Conservation (phyloP, 208 protist genomes). For the Trypanosoma avium region DNA sequence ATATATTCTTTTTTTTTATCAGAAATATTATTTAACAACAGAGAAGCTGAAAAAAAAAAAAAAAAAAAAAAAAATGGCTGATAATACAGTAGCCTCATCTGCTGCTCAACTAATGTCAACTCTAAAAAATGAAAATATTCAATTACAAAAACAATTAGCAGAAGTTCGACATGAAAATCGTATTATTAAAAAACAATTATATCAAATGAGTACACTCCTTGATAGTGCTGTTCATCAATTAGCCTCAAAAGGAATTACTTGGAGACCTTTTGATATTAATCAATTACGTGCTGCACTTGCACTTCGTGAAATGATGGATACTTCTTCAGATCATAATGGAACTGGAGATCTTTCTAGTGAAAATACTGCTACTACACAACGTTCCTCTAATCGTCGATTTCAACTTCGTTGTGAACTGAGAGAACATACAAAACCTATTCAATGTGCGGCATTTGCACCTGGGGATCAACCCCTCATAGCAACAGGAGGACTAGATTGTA, state of each 20-base stretch:
- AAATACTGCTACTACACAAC: slow-evolving; percentile 10
- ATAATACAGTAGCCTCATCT: slow-evolving; percentile 19
- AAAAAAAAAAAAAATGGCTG: slow-evolving; percentile 16
- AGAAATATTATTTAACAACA: not conserved
- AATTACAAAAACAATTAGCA: slow-evolving; percentile 64
- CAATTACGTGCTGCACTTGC: slow-evolving; percentile 60
- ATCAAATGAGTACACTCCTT: slow-evolving; percentile 72
- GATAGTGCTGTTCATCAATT: slow-evolving; percentile 88
- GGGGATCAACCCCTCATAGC: slow-evolving; percentile 63
- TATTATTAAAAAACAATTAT: slow-evolving; percentile 77
- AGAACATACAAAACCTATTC: slow-evolving; percentile 80
- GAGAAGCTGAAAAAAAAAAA: not conserved
- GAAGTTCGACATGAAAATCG: slow-evolving; percentile 79
- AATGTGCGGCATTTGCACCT: slow-evolving; percentile 75
- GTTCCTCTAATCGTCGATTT: slow-evolving; percentile 46
- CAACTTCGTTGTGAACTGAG: slow-evolving; percentile 66
- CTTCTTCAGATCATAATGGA: slow-evolving; percentile 26
- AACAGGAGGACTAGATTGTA: slow-evolving; percentile 78
- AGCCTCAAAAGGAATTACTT: slow-evolving; percentile 58
- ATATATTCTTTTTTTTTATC: slow-evolving; percentile 8
- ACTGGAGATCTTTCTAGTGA: slow-evolving; percentile 20
- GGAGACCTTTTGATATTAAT: slow-evolving; percentile 77
- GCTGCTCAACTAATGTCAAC: slow-evolving; percentile 37
- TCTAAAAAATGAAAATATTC: slow-evolving; percentile 72
- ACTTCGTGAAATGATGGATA: slow-evolving; percentile 31